These are phyloP conservation scores for Globisporangium emineosum DNA, from an alignment of 352 stramenopile genomes.

Conservation along the genomic window DNA sequence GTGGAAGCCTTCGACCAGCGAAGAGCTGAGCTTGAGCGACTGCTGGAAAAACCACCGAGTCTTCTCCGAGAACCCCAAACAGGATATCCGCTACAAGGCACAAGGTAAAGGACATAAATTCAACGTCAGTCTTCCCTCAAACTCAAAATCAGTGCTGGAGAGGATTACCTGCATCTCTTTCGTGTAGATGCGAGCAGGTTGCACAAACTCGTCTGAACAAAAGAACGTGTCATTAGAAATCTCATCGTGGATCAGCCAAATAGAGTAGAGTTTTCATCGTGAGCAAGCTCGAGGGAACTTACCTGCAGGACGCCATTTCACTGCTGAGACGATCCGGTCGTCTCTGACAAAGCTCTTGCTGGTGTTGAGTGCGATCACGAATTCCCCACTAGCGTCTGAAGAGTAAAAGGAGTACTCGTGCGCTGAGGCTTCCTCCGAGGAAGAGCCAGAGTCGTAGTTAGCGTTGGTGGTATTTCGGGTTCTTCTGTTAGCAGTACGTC, in stretches of 20 bases:
- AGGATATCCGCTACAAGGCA: slow-evolving; percentile 30
- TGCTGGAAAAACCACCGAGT: slow-evolving; percentile 69
- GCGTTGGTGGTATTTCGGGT: neutral
- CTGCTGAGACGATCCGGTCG: neutral
- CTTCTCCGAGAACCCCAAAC: slow-evolving; percentile 55
- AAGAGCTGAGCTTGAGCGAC: slow-evolving; percentile 53
- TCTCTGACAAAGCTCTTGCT: slow-evolving; percentile 19
- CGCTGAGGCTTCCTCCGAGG: slow-evolving; percentile 6
- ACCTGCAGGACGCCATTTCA: slow-evolving; percentile 21
- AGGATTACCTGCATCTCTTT: slow-evolving; percentile 17
- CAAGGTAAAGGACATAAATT: neutral
- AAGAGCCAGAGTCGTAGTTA: slow-evolving; percentile 5
- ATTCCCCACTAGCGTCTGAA: neutral
- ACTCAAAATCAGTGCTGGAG: neutral
- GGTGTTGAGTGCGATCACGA: slow-evolving; percentile 4
- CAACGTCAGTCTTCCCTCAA: neutral
- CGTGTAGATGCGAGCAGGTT: slow-evolving; percentile 14
- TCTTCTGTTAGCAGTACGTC: neutral
- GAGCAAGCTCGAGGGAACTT: too few species aligned
- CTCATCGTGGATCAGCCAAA: too few species aligned
- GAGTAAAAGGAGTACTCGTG: slow-evolving; percentile 12
- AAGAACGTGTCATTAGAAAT: too few species aligned
- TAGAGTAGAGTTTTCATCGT: too few species aligned
- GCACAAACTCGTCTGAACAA: slow-evolving; percentile 10
- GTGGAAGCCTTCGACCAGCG: slow-evolving; percentile 48